A percentile compares a stretch with the other conserved stretches of the same genome.
Evolutionary conservation across 2,329 filamentous ascomycete genomes (phyloP).

Genomic region (Diaporthe citriasiana): DNA sequence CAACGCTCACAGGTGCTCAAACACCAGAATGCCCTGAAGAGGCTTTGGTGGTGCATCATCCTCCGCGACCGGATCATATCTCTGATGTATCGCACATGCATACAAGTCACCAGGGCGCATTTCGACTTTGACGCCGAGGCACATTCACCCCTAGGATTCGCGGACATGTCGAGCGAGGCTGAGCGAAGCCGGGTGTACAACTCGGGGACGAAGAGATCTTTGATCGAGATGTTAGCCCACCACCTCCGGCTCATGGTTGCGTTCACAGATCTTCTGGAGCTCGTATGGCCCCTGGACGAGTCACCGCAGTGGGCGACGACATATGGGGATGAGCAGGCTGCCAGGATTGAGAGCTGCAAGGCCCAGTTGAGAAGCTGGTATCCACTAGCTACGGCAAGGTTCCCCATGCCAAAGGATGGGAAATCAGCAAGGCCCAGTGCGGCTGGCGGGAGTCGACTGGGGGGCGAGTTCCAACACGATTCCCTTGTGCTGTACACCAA

Average conservation of each 20-base stretch:
- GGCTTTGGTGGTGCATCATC: slow-evolving; percentile 56
- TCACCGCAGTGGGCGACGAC: slow-evolving; percentile 56
- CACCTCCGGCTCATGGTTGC: slow-evolving; percentile 61
- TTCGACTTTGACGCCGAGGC: slow-evolving; percentile 48
- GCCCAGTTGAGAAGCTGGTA: slow-evolving; percentile 57
- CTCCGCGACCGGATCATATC: slow-evolving; percentile 54
- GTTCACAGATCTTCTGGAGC: slow-evolving; percentile 61
- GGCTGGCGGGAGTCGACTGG: slow-evolving; percentile 20
- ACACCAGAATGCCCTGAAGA: slow-evolving; percentile 48
- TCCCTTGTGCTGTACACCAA: slow-evolving; percentile 62
- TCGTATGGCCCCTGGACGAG: slow-evolving; percentile 61
- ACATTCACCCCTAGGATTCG: slow-evolving; percentile 55
- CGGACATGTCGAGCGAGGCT: slow-evolving; percentile 61
- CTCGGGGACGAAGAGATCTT: slow-evolving; percentile 58
- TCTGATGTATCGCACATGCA: slow-evolving; percentile 52
- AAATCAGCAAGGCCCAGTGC: slow-evolving; percentile 47
- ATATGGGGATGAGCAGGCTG: slow-evolving; percentile 50
- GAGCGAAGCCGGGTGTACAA: slow-evolving; percentile 61
- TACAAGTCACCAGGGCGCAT: slow-evolving; percentile 51
- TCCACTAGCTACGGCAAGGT: slow-evolving; percentile 54
- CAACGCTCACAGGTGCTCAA: slow-evolving; percentile 35
- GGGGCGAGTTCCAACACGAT: slow-evolving; percentile 54
- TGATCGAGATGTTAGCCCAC: slow-evolving; percentile 61
- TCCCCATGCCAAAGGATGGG: slow-evolving; percentile 56
- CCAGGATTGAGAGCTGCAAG: slow-evolving; percentile 54